Conservation (phyloP, 768 basidiomycete species). For the Gyrodon lividus region DNA sequence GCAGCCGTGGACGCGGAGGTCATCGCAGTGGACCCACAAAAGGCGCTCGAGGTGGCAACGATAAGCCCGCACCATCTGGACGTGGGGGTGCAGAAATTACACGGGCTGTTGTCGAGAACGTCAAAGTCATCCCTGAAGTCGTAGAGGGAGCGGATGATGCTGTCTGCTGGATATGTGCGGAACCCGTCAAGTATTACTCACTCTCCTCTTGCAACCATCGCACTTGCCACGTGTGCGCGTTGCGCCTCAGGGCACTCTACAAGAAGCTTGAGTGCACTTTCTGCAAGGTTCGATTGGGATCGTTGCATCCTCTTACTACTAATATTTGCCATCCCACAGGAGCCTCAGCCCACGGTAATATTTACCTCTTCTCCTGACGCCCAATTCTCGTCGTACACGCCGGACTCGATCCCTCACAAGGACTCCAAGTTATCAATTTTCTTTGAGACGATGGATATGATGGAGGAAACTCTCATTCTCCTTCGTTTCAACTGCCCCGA, state of each 20-base stretch:
- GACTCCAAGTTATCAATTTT: constrained; percentile 73
- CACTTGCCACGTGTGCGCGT: constrained; percentile 91
- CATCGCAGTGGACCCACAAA: constrained; percentile 8
- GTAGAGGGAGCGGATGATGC: constrained; percentile 36
- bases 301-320: neutral
- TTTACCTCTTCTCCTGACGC: constrained; percentile 69
- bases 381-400: constrained; percentile 57
- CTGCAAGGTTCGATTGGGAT: constrained; percentile 70
- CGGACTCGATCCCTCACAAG: constrained; percentile 56
- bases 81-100: neutral
- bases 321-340: constrained; percentile 39
- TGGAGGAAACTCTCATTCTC: constrained; percentile 90
- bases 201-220: constrained; percentile 90
- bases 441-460: constrained; percentile 91
- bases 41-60: neutral
- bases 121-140: constrained; percentile 1
- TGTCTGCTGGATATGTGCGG: constrained; percentile 93
- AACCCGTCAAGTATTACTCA: constrained; percentile 87
- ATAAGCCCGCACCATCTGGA: neutral
- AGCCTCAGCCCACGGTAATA: constrained; percentile 70
- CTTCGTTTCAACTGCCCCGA: constrained; percentile 95
- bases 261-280: constrained; percentile 94
- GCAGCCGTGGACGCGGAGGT: constrained; percentile 20
- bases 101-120: constrained; percentile 2
- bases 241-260: constrained; percentile 87